Conservation (phyloP, 768 basidiomycete genomes). For the Exidia glandulosa region DNA sequence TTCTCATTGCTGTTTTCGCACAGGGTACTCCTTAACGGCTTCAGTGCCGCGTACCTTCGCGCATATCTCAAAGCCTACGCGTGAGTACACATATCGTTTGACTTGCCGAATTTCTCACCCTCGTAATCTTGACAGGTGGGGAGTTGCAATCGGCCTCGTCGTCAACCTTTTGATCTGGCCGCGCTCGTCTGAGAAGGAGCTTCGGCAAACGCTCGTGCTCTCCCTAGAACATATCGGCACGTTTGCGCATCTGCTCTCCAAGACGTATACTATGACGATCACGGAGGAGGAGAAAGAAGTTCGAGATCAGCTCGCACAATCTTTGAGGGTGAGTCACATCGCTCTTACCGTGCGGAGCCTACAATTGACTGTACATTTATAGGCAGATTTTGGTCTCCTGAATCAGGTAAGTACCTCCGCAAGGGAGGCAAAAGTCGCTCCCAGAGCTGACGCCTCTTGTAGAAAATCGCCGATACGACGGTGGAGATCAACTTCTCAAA, state of each 20-base stretch:
- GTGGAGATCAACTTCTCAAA: slow-evolving; percentile 20
- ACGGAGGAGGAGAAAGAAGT: slow-evolving; percentile 16
- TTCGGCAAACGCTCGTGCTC: slow-evolving; percentile 15
- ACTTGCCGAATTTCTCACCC: neutral
- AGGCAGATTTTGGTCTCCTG: slow-evolving; percentile 20
- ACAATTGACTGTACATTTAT: neutral
- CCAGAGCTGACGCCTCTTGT: too few species aligned
- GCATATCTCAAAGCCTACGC: slow-evolving; percentile 16
- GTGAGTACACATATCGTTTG: neutral
- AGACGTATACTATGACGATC: slow-evolving; percentile 15
- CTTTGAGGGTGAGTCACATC: slow-evolving; percentile 11
- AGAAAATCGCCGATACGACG: slow-evolving; percentile 15
- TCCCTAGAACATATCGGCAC: slow-evolving; percentile 16
- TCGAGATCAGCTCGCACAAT: slow-evolving; percentile 14
- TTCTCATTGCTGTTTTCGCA: too few species aligned
- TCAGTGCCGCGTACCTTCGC: slow-evolving; percentile 14
- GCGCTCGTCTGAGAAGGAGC: slow-evolving; percentile 15
- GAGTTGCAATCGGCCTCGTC: slow-evolving; percentile 16
- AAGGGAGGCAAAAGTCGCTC: too few species aligned
- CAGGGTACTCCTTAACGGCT: slow-evolving; percentile 2
- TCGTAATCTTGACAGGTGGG: too few species aligned
- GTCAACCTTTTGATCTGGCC: slow-evolving; percentile 19
- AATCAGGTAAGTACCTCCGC: slow-evolving; percentile 6
- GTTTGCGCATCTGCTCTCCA: slow-evolving; percentile 7
- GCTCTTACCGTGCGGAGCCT: neutral